Base-by-base conservation (phyloP, 495 filamentous ascomycete species). In the Niebla homalea region DNA sequence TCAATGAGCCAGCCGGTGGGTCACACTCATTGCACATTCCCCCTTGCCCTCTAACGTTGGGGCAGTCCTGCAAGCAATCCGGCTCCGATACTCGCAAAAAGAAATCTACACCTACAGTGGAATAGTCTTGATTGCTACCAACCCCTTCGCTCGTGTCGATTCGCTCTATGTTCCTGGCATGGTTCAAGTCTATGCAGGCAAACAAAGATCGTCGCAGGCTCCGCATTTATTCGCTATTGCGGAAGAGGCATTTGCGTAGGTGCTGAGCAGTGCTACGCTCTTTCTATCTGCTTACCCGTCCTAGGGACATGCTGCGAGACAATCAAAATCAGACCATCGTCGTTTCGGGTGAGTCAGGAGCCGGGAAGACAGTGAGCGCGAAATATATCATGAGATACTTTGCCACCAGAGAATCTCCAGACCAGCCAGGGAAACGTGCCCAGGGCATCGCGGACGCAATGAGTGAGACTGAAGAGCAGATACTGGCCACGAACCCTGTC, bases 331-430 rank as follows among this genome's bases (percentile, higher is more conserved):
- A 99, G 69, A 99, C 92, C 32, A 90, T 99, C 48, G 92, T 99
- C 47, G 92, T 99, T 5, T 97, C 93, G 16, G 92, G 92, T 60
- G 92, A 99, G 67, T 99, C 92, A 42, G 92, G 92, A 71, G 92
- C 92, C 50, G 92, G 92, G 49, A 99, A 99, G 68, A 99, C 92
- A 0, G 92, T 99, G 62, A 97, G 93, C 66, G 92, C 92, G 36
- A 99, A 99, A 65, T 99, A 99, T 65, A 97, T 99, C 61, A 99
- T 99, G 92, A 75, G 92, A 60, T 99, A 99, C 70, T 99, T 99
- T 67, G 93, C 92, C 51, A 99, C 93, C 32, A 79, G 94, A 70
- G 89, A 97, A 70, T 84, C 90, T 2, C 87, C 93, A 39, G 89
- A 92, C 54, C 84, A 86, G 60, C 85, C 89, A 18, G 81, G 85